phyloP scores from a whole-genome alignment of 2,329 filamentous ascomycete genomes.

The Aspergillus neotritici region DNA sequence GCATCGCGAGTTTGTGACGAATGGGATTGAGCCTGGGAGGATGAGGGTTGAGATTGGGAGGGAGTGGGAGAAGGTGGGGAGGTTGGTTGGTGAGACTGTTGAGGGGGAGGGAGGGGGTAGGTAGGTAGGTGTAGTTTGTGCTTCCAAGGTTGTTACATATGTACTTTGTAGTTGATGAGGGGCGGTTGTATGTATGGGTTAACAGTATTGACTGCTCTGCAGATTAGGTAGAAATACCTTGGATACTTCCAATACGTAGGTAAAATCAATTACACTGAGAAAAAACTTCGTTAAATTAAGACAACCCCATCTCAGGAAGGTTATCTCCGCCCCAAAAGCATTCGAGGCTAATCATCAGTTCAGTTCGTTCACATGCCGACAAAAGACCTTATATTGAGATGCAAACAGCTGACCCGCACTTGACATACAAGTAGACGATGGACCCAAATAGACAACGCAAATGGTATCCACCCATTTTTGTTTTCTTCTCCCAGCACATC shows the following conservation, averaged over 20 bases:
- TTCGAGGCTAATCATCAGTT: constrained; percentile 1
- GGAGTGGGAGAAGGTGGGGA: constrained; percentile 49
- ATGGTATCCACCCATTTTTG: constrained; percentile 33
- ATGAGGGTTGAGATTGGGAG: constrained; percentile 21
- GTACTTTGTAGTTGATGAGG: no score
- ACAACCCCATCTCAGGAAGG: constrained; percentile 12
- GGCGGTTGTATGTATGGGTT: no score
- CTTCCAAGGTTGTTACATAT: no score
- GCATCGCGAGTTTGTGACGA: constrained; percentile 21
- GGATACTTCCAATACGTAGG: neutral
- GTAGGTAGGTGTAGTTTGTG: neutral
- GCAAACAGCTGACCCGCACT: constrained; percentile 36
- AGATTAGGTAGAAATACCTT: no score
- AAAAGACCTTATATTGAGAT: constrained; percentile 38
- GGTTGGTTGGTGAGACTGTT: constrained; percentile 22
- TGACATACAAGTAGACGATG: constrained; percentile 35
- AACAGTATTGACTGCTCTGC: no score
- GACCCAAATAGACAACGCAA: constrained; percentile 20
- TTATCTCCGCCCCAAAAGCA: neutral
- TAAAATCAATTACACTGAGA: neutral
- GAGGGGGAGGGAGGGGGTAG: constrained; percentile 24
- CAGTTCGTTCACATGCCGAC: constrained; percentile 28
- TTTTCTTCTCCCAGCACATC: constrained; percentile 30
- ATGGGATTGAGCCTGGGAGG: constrained; percentile 22
- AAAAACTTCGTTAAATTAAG: constrained; percentile 21